Evolutionary conservation across 2,329 filamentous ascomycete genomes (phyloP).

Genomic region (Diaporthe caulivora): DNA sequence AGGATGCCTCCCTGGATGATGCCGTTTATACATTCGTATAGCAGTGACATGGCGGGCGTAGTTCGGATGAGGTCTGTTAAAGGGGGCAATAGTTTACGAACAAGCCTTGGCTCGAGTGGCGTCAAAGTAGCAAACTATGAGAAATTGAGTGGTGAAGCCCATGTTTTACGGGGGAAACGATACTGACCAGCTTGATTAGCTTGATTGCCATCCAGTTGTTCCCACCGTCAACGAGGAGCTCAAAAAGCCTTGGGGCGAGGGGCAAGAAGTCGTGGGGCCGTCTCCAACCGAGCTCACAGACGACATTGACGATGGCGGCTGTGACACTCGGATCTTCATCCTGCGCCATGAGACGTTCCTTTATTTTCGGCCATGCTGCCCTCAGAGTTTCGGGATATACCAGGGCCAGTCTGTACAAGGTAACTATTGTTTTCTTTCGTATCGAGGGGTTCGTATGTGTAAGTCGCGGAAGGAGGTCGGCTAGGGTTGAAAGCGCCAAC

Average conservation of each 20-base stretch:
- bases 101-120: constrained; percentile 89
- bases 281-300: constrained; percentile 95
- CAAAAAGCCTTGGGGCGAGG: constrained; percentile 90
- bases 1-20: constrained; percentile 97
- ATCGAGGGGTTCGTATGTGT: constrained; percentile 88
- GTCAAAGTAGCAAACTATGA: constrained; percentile 91
- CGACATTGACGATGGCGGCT: constrained; percentile 94
- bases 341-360: constrained; percentile 91
- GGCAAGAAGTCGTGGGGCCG: constrained; percentile 94
- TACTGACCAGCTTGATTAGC: constrained; percentile 89
- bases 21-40: constrained; percentile 98
- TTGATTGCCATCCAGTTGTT: constrained; percentile 99
- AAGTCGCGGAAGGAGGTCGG: constrained; percentile 87
- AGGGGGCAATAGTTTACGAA: constrained; percentile 91
- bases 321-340: constrained; percentile 93
- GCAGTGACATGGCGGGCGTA: constrained; percentile 95
- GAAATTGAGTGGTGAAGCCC: constrained; percentile 2
- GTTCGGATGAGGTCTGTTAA: constrained; percentile 94
- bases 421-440: constrained; percentile 96
- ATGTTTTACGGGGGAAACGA: not conserved
- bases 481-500: constrained; percentile 88
- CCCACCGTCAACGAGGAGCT: constrained; percentile 88
- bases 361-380: constrained; percentile 96
- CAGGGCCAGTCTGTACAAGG: constrained; percentile 90
- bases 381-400: constrained; percentile 97